These are phyloP conservation scores for Fusarium sp. DNA, from an alignment of 2,329 filamentous ascomycete species.

Conservation along the genomic window DNA sequence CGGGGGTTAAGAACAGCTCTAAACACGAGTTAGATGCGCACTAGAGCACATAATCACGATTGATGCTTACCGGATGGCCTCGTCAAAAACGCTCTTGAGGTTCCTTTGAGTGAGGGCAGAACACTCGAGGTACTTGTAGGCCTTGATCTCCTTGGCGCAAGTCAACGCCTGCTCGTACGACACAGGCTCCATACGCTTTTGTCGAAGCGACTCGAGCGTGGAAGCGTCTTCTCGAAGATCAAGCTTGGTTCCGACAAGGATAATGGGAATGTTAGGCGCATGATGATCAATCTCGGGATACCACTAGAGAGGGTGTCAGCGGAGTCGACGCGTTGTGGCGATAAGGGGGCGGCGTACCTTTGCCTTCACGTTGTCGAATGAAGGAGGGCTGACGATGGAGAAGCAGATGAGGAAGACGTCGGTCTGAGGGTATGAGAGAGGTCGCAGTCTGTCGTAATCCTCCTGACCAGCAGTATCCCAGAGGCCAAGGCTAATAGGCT, in stretches of 20 bases:
- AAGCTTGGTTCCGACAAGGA: constrained; percentile 96
- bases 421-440: constrained; percentile 96
- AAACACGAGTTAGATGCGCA: constrained; percentile 42
- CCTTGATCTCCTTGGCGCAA: constrained; percentile 92
- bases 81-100: constrained; percentile 98
- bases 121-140: constrained; percentile 98
- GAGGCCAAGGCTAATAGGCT: constrained; percentile 93
- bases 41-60: constrained; percentile 14
- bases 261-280: constrained; percentile 93
- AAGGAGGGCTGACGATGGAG: constrained; percentile 96
- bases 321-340: constrained; percentile 3
- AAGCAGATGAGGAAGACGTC: constrained; percentile 99
- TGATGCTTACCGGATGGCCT: constrained; percentile 88
- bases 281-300: constrained; percentile 98
- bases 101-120: constrained; percentile 96
- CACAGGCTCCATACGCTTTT: constrained; percentile 97
- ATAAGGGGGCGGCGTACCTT: constrained; percentile 73
- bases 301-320: constrained; percentile 69
- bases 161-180: constrained; percentile 90
- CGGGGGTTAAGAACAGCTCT: constrained; percentile 79
- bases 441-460: constrained; percentile 95
- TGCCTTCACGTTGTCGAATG: constrained; percentile 98
- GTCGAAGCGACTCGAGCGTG: constrained; percentile 82
- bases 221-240: constrained; percentile 90
- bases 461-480: constrained; percentile 99